Evolutionary conservation across 768 basidiomycete genomes (phyloP).

Genomic region (Coprinopsis strossmayeri): DNA sequence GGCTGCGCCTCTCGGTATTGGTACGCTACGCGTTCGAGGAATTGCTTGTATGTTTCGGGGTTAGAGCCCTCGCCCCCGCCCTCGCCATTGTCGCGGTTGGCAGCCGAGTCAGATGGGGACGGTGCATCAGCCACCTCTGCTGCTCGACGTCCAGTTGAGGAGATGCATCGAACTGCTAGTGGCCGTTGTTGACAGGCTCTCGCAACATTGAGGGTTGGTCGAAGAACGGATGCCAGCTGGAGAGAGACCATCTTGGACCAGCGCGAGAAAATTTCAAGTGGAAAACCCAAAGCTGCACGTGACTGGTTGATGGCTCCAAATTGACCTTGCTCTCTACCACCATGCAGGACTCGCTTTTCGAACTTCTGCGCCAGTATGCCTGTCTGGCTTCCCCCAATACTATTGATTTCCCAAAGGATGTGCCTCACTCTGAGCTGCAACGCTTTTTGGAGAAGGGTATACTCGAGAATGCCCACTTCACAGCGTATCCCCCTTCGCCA

Average conservation of each 20-base stretch:
- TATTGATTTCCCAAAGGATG: constrained; percentile 33
- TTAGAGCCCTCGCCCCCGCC: not conserved
- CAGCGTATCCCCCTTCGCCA: constrained; percentile 52
- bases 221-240: constrained; percentile 20
- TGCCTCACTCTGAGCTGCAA: constrained; percentile 38
- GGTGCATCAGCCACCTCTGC: not conserved
- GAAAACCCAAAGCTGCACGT: constrained; percentile 15
- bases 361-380: constrained; percentile 46
- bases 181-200: not conserved
- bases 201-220: not conserved
- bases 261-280: constrained; percentile 4
- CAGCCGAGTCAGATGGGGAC: constrained; percentile 5
- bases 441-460: constrained; percentile 47
- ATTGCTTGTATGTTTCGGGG: constrained; percentile 31
- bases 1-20: constrained; percentile 40
- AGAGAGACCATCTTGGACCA: constrained; percentile 27
- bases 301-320: constrained; percentile 21
- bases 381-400: constrained; percentile 39
- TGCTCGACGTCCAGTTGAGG: constrained; percentile 17
- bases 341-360: constrained; percentile 23
- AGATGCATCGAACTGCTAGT: constrained; percentile 20
- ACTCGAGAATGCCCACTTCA: constrained; percentile 46
- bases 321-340: not conserved
- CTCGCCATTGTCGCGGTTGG: constrained; percentile 7
- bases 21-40: constrained; percentile 35